Evolutionary conservation across 345 rosid genomes (phyloP).

Genomic region (Litchi chinensis): DNA sequence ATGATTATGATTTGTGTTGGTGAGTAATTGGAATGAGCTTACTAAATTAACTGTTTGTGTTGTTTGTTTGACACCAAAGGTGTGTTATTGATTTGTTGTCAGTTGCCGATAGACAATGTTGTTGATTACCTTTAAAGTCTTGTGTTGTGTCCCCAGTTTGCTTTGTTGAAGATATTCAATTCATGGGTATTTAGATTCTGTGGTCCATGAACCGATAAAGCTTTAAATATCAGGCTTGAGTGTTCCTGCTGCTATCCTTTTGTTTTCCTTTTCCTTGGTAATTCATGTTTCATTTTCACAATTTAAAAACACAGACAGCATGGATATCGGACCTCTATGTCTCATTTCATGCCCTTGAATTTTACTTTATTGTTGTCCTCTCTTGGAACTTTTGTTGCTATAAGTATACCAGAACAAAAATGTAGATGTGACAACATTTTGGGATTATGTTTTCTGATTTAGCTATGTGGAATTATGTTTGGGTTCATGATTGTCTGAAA

Average conservation of each 20-base stretch:
- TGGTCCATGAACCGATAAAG: background rate
- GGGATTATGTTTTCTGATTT: background rate
- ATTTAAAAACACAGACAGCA: no score
- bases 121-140: background rate
- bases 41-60: no score
- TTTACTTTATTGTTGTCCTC: constrained; percentile 1
- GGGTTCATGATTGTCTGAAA: constrained; percentile 1
- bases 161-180: background rate
- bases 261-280: background rate
- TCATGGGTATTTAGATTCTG: background rate
- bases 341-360: background rate
- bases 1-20: background rate
- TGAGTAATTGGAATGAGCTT: background rate
- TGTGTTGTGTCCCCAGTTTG: background rate
- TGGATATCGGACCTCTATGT: no score
- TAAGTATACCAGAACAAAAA: background rate
- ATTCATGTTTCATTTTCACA: background rate
- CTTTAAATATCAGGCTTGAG: background rate
- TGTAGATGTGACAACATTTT: no score
- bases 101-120: background rate
- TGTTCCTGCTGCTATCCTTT: background rate
- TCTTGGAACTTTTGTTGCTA: background rate
- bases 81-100: background rate
- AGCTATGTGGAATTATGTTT: background rate
- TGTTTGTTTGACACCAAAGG: background rate